These are phyloP conservation scores for Ganoderma multipileum DNA, from an alignment of 1,284 basidiomycete species.

Conservation along the genomic window DNA sequence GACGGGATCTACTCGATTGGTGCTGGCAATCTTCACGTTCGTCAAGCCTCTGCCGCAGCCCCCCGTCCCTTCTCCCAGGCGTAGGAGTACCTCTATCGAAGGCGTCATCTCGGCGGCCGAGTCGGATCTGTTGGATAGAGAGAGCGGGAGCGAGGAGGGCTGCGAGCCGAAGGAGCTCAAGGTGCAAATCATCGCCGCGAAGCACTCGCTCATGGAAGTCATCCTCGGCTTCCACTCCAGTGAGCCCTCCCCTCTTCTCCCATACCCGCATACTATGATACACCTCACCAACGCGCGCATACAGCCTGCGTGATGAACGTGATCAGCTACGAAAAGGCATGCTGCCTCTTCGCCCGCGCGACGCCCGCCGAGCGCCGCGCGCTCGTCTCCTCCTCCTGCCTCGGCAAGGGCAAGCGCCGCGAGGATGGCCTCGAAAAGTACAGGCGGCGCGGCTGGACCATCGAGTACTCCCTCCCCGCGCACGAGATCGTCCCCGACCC, in stretches of 20 bases:
- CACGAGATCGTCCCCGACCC: constrained; percentile 17
- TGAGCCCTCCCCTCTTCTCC: constrained; percentile 32
- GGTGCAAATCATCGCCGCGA: constrained; percentile 31
- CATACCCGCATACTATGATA: background rate
- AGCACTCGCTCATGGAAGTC: constrained; percentile 29
- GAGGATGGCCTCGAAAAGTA: constrained; percentile 34
- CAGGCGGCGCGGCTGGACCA: constrained; percentile 34
- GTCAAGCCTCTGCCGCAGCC: constrained; percentile 11
- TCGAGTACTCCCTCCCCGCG: constrained; percentile 18
- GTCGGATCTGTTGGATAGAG: background rate
- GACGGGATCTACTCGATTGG: constrained; percentile 23
- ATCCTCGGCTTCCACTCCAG: constrained; percentile 51
- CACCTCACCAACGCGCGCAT: background rate
- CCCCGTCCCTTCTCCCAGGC: too few species aligned
- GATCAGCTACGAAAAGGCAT: constrained; percentile 38
- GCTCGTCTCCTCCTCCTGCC: constrained; percentile 26
- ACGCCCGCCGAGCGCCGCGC: constrained; percentile 37
- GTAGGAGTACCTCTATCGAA: background rate
- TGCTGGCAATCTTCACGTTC: constrained; percentile 28
- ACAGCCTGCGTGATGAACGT: constrained; percentile 56
- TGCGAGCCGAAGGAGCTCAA: constrained; percentile 12
- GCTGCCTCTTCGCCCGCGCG: constrained; percentile 37
- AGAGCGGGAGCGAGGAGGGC: background rate
- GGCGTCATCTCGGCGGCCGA: background rate
- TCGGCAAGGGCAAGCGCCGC: constrained; percentile 14